Base-by-base conservation (phyloP, 2,329 filamentous ascomycete genomes). In the Alternaria hordeiaustralica region DNA sequence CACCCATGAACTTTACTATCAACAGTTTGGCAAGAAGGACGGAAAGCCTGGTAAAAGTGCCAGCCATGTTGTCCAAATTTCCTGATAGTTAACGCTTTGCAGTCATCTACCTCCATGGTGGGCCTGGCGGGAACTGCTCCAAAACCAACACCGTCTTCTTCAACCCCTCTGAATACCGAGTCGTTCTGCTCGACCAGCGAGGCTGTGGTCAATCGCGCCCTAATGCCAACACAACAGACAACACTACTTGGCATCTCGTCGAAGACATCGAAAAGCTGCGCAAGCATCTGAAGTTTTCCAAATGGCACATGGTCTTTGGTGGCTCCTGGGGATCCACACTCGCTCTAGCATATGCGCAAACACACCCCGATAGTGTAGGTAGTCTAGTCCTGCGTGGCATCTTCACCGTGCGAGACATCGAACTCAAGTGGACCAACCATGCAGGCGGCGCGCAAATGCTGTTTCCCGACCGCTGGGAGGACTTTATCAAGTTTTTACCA, bases 291-390 rank as follows among this genome's bases (percentile, higher is more conserved):
- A 58, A 74, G 1, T 80, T 85, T 28, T 44, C 69, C 8, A 82
- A 82, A 69, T 85, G 83, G 84, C 74, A 76, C 59, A 60, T 80
- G 45, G 79, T 85, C 5, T 85, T 84, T 63, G 84, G 84, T 43
- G 82, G 83, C 2, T 84, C 82, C 1, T 85, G 83, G 83, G 83
- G 83, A 33, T 82, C 81, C 4, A 83, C 82, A 0, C 76, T 85
- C 15, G 72, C 82, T 0, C 72, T 85, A 1, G 75, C 80, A 23
- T 85, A 85, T 67, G 73, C 83, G 1, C 79, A 85, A 65, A 76
- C 77, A 1, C 78, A 84, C 36, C 80, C 83, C 1, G 72, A 78
- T 0, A 68, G 68, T 12, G 79, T 82, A 12, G 66, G 79, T 2
- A 78, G 78, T 9, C 66, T 85, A 6, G 77, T 84, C 11, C 70